Percentiles rank a stretch among this genome's conserved stretches.
Evolutionary conservation across 306 rosid genomes (phyloP).

Genomic region (Glycyrrhiza uralensis): DNA sequence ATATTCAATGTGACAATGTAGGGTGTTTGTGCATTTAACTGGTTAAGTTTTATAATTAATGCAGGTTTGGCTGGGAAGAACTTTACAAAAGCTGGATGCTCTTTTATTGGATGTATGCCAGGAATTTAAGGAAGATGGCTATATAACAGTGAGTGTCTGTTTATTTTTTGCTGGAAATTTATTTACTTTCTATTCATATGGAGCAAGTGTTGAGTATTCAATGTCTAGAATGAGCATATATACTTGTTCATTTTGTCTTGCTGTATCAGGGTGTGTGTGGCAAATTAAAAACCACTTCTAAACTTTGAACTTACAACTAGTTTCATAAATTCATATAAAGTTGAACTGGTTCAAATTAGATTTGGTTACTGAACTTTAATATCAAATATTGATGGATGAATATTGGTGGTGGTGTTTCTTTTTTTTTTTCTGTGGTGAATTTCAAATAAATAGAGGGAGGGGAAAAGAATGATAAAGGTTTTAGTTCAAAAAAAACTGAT

Average conservation of each 20-base stretch:
- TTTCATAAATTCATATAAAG: background rate
- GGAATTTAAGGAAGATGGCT: slow-evolving; percentile 84
- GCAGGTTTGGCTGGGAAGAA: slow-evolving; percentile 91
- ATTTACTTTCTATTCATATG: slow-evolving; percentile 19
- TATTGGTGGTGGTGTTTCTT: background rate
- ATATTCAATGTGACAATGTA: slow-evolving; percentile 4
- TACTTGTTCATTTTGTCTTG: background rate
- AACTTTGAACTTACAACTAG: slow-evolving; percentile 3
- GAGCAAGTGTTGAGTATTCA: slow-evolving; percentile 17
- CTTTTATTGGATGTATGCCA: slow-evolving; percentile 93
- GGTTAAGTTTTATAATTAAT: slow-evolving; percentile 16
- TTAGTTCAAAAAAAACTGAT: background rate
- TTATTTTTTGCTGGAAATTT: slow-evolving; percentile 18
- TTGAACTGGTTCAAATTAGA: slow-evolving; percentile 7
- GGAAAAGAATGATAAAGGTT: background rate
- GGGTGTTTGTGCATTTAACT: slow-evolving; percentile 18
- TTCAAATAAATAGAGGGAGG: slow-evolving; percentile 1
- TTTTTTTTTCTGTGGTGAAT: background rate
- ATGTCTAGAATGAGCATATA: slow-evolving; percentile 5
- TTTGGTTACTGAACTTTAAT: background rate
- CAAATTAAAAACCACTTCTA: slow-evolving; percentile 10
- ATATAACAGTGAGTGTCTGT: slow-evolving; percentile 67
- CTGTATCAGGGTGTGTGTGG: background rate
- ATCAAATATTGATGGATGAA: background rate
- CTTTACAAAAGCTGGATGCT: slow-evolving; percentile 91